phyloP scores from a whole-genome alignment of 257 asterid species.

The Nicotiana noctiflora region DNA sequence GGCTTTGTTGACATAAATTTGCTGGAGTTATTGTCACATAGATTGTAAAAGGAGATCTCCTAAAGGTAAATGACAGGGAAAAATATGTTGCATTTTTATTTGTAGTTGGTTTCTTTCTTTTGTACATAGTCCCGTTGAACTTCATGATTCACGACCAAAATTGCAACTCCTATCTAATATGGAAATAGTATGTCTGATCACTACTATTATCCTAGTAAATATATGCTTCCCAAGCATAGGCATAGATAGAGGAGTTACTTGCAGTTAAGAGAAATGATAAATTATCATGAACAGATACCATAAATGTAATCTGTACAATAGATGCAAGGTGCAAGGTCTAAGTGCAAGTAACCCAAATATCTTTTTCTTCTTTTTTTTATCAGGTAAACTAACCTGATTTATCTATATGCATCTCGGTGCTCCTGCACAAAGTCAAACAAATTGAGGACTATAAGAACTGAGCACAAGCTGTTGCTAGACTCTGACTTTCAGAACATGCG shows the following conservation, averaged over 20 bases:
- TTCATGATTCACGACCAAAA: not conserved
- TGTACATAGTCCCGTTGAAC: not conserved
- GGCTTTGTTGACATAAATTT: not conserved
- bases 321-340: not conserved
- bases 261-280: not conserved
- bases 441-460: not conserved
- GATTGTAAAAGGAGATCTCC: not conserved
- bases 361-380: too few species aligned
- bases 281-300: not conserved
- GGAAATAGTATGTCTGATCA: not conserved
- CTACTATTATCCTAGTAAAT: not conserved
- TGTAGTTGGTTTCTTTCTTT: too few species aligned
- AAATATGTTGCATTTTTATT: not conserved
- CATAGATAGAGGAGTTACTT: not conserved
- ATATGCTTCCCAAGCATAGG: not conserved
- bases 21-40: not conserved
- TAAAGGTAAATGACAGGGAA: not conserved
- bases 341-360: not conserved
- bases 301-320: not conserved
- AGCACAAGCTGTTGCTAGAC: not conserved
- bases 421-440: too few species aligned
- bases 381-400: too few species aligned
- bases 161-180: not conserved
- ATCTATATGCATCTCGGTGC: too few species aligned
- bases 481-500: not conserved